Base-by-base conservation (phyloP, 2,329 filamentous ascomycete species). In the Penicillium freii region DNA sequence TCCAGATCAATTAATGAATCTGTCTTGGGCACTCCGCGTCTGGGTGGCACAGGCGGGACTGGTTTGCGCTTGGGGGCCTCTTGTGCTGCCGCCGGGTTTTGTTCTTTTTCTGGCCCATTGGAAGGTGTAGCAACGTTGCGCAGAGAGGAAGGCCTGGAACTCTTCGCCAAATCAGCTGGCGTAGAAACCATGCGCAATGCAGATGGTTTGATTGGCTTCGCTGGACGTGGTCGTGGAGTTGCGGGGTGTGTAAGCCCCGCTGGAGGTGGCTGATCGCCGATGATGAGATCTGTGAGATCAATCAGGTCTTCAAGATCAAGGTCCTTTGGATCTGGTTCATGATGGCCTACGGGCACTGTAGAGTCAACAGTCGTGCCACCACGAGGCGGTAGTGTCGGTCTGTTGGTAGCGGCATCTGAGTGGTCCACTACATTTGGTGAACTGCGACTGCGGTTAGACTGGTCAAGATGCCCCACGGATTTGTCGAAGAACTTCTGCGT, bases 401-500 rank as follows among this genome's bases (percentile, higher is more conserved):
- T 70, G 11, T 70, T 72, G 17, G 69, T 57, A 15, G 58, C 50
- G 2, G 62, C 57, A 56, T 76, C 71, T 0, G 69, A 62, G 10
- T 58, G 48, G 25, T 71, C 68, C 23, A 62, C 60, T 23, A 71
- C 54, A 34, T 70, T 63, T 15, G 68, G 62, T 11, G 63, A 64
- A 50, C 67, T 71, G 33, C 57, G 62, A 54, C 58, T 72, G 45
- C 66, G 67, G 40, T 58, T 43, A n/a, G 49, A 55, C 11, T 51
- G 42, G 40, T 73, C 69, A 19, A 73, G 55, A 39, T 70, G 73
- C 62, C 62, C 75, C 70, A 80, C 70, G 0, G 83, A 82, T 15
- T 85, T 81, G 62, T 96, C 90, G 69, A 97, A 97, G 71, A 94
- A 97, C 0, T 84, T 85, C 13, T 85, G 81, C 46, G 80, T 81